phyloP scores from a whole-genome alignment of 2,329 filamentous ascomycete genomes.

The Verticillium isaacii region DNA sequence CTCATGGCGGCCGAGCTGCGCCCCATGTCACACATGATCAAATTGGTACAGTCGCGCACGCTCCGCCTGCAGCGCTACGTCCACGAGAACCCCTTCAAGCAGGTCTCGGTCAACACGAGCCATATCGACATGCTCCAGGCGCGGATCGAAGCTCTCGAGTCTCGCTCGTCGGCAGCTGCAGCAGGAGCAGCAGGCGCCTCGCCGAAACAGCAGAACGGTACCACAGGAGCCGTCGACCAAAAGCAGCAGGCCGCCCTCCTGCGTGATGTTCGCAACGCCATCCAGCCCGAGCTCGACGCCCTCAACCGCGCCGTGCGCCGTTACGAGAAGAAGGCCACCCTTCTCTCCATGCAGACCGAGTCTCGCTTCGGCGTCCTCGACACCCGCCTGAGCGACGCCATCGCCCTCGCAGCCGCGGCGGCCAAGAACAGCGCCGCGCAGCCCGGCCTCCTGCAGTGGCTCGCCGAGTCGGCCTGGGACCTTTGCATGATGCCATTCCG shows the following conservation, averaged over 20 bases:
- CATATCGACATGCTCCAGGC: conserved; percentile 54
- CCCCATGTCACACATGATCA: conserved; percentile 76
- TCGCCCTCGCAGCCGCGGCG: conserved; percentile 75
- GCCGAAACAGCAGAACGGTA: conserved; percentile 22
- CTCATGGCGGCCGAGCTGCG: conserved; percentile 81
- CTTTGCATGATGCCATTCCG: conserved; percentile 37
- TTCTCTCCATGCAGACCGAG: conserved; percentile 72
- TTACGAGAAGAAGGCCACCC: conserved; percentile 82
- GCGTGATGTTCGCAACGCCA: conserved; percentile 56
- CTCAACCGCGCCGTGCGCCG: conserved; percentile 82
- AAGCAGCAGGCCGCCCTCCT: conserved; percentile 40
- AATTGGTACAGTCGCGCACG: conserved; percentile 73
- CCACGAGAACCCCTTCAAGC: conserved; percentile 41
- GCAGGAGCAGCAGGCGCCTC: conserved; percentile 20
- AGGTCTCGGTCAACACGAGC: conserved; percentile 25
- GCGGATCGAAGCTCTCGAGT: conserved; percentile 67
- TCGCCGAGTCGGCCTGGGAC: conserved; percentile 28
- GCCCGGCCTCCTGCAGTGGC: conserved; percentile 30
- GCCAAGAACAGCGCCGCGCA: conserved; percentile 43
- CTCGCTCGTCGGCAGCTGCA: conserved; percentile 34
- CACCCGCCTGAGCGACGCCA: conserved; percentile 66
- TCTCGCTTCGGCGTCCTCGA: conserved; percentile 69
- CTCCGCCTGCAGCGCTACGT: conserved; percentile 76
- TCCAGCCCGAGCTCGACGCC: conserved; percentile 82
- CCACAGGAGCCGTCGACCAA: conserved; percentile 24